Evolutionary conservation across 176 grass and related monocot genomes (phyloP), one percentile per base, ranked within the genome.

Genomic region (Raddia distichophylla): DNA sequence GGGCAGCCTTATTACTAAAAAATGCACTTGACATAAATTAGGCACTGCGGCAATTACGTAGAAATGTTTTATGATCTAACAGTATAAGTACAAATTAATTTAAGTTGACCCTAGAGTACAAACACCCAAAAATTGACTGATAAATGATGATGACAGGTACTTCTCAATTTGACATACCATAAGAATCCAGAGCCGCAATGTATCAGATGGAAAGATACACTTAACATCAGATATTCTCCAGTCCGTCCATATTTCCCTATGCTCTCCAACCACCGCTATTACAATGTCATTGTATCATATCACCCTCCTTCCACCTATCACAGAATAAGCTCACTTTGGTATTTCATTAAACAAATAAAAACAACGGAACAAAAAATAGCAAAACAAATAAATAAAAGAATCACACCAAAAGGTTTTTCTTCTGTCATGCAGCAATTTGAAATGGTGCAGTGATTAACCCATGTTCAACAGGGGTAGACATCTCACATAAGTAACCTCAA

Each of bases 161-260:
- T 60, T 76, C 82, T 79, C 82, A 74, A 86, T 65, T 66, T 53
- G 78, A 73, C 74, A 79, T 69, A 71, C 80, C 69, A 92, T 71
- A 42, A 85, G 35, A 85, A 86, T 83, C 74, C 85, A 91, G 76
- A 80, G 63, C 80, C 69, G 83, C 86, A 91, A 91, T 93, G 91
- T 93, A 97, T n/a, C 88, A 93, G 15, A 83, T 80, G 75, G 80
- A 91, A 89, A 65, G 76, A 91, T 93, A 77, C 93, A 97, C 94
- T 93, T 83, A 87, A 80, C 60, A 82, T 57, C 69, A 86, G 60
- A 88, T 78, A 43, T 79, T 66, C 73, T 81, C n/a, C 66, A 27
- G 60, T 67, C 19, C 22, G 72, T 52, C 60, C 33, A 69, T 54
- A 20, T 32, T 47, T 71, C 51, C 16, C 69, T 60, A 33, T 48